Conservation (phyloP, 2,329 filamentous ascomycete genomes). For the Aspergillus eucalypticola region DNA sequence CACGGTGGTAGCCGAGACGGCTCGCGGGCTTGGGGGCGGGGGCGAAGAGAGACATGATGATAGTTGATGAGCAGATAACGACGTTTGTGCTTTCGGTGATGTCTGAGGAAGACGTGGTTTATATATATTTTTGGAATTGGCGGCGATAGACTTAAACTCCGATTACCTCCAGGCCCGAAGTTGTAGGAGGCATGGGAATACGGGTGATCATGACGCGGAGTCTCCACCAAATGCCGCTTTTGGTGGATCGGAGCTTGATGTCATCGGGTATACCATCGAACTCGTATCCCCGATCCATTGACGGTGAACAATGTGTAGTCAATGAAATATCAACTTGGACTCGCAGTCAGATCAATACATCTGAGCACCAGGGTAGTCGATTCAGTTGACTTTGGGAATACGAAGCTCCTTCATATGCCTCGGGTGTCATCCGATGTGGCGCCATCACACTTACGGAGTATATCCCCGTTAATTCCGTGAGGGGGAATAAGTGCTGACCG, state of each 20-base stretch:
- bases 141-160: background rate
- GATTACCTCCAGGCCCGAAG: background rate
- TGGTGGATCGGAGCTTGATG: background rate
- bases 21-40: slow-evolving; percentile 57
- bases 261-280: background rate
- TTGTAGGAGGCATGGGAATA: background rate
- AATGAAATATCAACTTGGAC: background rate
- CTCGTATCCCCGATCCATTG: background rate
- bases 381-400: background rate
- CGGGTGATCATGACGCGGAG: background rate
- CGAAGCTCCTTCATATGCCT: too few species aligned
- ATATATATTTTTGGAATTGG: background rate
- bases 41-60: slow-evolving; percentile 20
- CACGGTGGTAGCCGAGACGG: slow-evolving; percentile 62
- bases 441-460: too few species aligned
- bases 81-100: background rate
- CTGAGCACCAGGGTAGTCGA: background rate
- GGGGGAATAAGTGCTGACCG: background rate
- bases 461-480: background rate
- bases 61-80: background rate
- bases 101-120: background rate
- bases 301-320: background rate
- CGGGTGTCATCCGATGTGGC: background rate
- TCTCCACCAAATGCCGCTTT: background rate
- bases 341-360: background rate